phyloP scores from a whole-genome alignment of 2,329 filamentous ascomycete genomes.

The Phialemoniopsis sp. region DNA sequence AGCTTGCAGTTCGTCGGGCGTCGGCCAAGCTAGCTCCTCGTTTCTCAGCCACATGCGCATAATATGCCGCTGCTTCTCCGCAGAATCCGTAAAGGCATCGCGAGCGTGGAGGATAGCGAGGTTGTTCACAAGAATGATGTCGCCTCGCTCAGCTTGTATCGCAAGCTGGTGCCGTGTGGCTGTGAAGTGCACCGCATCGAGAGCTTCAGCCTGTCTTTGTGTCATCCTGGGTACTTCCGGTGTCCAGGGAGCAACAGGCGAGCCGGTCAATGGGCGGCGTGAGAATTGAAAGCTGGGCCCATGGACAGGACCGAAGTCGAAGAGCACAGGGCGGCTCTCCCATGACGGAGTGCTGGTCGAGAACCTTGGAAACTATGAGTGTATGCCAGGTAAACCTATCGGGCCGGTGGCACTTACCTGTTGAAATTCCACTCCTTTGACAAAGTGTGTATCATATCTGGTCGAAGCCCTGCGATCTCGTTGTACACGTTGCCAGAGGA shows the following conservation, averaged over 20 bases:
- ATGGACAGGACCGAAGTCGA: too few relatives aligned
- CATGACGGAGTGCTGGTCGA: too few relatives aligned
- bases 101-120: conserved; percentile 49
- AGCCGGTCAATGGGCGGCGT: conserved; percentile 54
- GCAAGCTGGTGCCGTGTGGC: conserved; percentile 9
- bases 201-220: not conserved
- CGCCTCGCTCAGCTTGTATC: conserved; percentile 44
- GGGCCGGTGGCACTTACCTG: conserved; percentile 23
- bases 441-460: conserved; percentile 56
- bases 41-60: conserved; percentile 47
- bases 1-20: conserved; percentile 33
- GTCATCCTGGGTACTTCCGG: not conserved
- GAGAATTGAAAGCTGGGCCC: conserved; percentile 48
- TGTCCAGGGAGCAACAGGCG: conserved; percentile 28
- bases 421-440: conserved; percentile 46
- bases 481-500: conserved; percentile 60
- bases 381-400: too few relatives aligned
- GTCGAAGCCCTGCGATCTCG: conserved; percentile 51
- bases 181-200: not conserved
- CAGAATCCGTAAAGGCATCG: conserved; percentile 40
- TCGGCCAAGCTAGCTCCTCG: conserved; percentile 43
- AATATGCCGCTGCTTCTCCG: conserved; percentile 42
- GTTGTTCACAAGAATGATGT: conserved; percentile 54
- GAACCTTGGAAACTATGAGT: too few relatives aligned
- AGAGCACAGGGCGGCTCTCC: too few relatives aligned